Percentiles rank a stretch among this genome's conserved stretches.
Conservation (phyloP, 169 alveolate species). For the Plasmodium knowlesi region DNA sequence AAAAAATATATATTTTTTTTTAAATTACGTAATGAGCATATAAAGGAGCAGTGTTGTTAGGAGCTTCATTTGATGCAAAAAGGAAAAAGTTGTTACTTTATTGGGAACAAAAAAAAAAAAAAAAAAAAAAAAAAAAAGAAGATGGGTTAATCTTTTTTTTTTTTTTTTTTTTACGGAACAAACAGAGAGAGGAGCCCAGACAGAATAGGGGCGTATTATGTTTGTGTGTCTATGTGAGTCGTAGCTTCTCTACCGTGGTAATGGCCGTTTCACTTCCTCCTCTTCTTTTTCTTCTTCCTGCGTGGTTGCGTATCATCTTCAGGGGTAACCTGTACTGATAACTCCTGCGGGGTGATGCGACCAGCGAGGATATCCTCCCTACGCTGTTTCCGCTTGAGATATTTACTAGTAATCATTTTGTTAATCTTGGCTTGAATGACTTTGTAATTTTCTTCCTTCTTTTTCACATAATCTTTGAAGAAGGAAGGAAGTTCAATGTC, state of each 20-base stretch:
- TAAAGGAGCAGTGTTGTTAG: background rate
- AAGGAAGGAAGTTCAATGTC: conserved; percentile 62
- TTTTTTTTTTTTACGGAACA: background rate
- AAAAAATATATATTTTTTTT: too few species aligned
- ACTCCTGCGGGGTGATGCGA: background rate
- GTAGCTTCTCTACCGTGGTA: background rate
- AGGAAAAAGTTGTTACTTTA: too few species aligned
- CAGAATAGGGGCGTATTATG: background rate
- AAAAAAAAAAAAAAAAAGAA: too few species aligned
- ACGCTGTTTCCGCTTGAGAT: conserved; percentile 37
- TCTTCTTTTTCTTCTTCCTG: conserved; percentile 24
- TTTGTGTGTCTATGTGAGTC: background rate
- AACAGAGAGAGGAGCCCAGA: background rate
- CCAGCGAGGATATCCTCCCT: conserved; percentile 27
- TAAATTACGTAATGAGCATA: background rate
- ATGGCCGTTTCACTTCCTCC: background rate
- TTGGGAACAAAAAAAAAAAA: too few species aligned
- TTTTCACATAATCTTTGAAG: conserved; percentile 59
- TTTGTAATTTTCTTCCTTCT: conserved; percentile 52
- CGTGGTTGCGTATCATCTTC: background rate
- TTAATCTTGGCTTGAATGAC: conserved; percentile 29
- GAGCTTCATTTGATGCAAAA: background rate
- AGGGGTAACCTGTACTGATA: background rate
- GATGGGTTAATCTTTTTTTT: background rate
- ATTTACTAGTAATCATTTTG: conserved; percentile 44